phyloP scores from a whole-genome alignment of 1,139 yeast genomes.

The Citeromyces hawaiiensis region DNA sequence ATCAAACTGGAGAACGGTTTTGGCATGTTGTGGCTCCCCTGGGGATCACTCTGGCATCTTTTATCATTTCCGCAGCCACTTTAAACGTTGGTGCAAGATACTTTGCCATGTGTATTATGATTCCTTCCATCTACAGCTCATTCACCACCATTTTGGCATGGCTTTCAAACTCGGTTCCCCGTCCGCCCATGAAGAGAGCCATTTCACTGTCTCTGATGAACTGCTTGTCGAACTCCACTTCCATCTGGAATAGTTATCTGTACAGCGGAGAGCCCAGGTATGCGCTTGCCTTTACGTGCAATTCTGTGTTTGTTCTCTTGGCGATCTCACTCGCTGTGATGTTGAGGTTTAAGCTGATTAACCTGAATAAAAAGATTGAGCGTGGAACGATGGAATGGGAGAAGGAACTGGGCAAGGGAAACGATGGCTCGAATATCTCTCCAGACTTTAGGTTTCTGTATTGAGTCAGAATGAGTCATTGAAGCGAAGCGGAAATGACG shows the following conservation, averaged over 20 bases:
- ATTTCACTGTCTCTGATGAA: slow-evolving; percentile 7
- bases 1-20: slow-evolving; percentile 41
- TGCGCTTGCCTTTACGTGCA: slow-evolving; percentile 4
- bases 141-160: slow-evolving; percentile 42
- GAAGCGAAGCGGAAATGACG: too few relatives aligned
- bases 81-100: slow-evolving; percentile 45
- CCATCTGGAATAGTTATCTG: slow-evolving; percentile 7
- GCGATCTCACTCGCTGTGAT: not conserved
- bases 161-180: slow-evolving; percentile 36
- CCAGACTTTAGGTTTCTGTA: not conserved
- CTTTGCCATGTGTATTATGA: slow-evolving; percentile 49
- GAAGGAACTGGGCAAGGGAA: not conserved
- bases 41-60: slow-evolving; percentile 28
- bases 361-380: not conserved
- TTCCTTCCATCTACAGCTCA: slow-evolving; percentile 42
- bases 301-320: not conserved
- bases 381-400: not conserved
- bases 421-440: not conserved
- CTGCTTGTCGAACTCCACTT: slow-evolving; percentile 7
- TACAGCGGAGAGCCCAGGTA: slow-evolving; percentile 7
- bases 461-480: too few relatives aligned
- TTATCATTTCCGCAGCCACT: slow-evolving; percentile 40
- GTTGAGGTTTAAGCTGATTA: not conserved
- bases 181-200: slow-evolving; percentile 27
- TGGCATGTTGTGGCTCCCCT: slow-evolving; percentile 36